Base-by-base conservation (phyloP, 2,329 filamentous ascomycete species). In the Penicillium aurantiogriseum region DNA sequence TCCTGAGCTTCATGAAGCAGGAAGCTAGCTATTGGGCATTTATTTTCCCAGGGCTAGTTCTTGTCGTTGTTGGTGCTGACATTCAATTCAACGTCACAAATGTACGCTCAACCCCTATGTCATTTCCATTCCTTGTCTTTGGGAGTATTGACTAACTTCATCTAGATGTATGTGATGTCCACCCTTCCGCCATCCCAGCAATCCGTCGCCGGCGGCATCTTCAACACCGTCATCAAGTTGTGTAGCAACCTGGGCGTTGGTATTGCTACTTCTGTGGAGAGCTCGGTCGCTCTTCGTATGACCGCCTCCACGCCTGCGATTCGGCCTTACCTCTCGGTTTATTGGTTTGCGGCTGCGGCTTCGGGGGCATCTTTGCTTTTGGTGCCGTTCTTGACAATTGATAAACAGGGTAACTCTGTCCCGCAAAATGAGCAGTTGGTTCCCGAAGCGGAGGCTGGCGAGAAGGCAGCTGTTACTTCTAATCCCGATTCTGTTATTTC, bases 31-130 rank as follows among this genome's bases (percentile, higher is more conserved):
- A 89, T 69, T 90, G 87, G 87, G 81, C 81, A 0, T 85, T 87
- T 58, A 79, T 83, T 6, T 89, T 89, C 67, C 85, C 86, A 0
- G 80, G 81, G 0, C 71, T 88, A 39, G 71, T 85, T 17, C 71
- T 89, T 27, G 81, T 82, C 23, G 86, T 89, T 1, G 75, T 88
- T 4, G 87, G 87, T 1, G 86, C 86, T 0, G 88, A 89, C 67
- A 82, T 90, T 35, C 83, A 89, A 57, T 89, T 89, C 70, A 88
- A 88, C 58, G 86, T 89, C 23, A 82, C 84, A 4, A 89, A 90
- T 64, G 83, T 86, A 69, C 64, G 81, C 73, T 25, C 19, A n/a
- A 0, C 19, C 2, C 2, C 2, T n/a, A 6, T 17, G 6, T 17
- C 21, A 27, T 36, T 23, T 19, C 36, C 35, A 21, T 47, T 47